Evolutionary conservation across 2,329 filamentous ascomycete species (phyloP).

Genomic region (Teratosphaeria viscida): DNA sequence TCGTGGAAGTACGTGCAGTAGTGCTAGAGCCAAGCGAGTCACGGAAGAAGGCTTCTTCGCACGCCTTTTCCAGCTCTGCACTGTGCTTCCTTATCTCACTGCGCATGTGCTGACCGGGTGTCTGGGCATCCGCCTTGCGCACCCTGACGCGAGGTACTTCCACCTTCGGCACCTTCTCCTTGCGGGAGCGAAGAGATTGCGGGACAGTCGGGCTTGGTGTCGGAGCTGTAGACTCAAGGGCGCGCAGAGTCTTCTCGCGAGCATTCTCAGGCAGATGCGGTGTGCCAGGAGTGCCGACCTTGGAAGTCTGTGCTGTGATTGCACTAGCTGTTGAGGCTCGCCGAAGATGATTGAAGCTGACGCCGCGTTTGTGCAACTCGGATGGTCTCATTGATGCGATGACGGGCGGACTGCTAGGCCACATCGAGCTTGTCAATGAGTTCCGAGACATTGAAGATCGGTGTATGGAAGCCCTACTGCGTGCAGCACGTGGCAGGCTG

Average conservation of each 20-base stretch:
- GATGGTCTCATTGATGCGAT: slow-evolving; percentile 36
- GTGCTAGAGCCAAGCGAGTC: slow-evolving; percentile 45
- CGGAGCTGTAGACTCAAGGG: slow-evolving; percentile 9
- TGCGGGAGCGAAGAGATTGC: slow-evolving; percentile 24
- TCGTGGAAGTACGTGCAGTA: slow-evolving; percentile 30
- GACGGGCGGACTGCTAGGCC: slow-evolving; percentile 39
- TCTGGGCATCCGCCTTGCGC: slow-evolving; percentile 32
- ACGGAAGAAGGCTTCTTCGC: slow-evolving; percentile 84
- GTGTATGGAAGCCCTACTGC: slow-evolving; percentile 24
- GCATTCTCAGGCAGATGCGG: slow-evolving; percentile 16
- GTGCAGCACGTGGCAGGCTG: slow-evolving; percentile 20
- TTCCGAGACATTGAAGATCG: slow-evolving; percentile 27
- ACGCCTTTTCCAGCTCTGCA: slow-evolving; percentile 74
- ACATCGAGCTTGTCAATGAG: slow-evolving; percentile 37
- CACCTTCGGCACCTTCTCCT: slow-evolving; percentile 21
- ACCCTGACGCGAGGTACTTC: slow-evolving; percentile 23
- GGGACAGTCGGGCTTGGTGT: slow-evolving; percentile 23
- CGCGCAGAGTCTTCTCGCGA: slow-evolving; percentile 12
- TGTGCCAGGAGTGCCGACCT: slow-evolving; percentile 14
- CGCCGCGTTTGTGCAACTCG: slow-evolving; percentile 47
- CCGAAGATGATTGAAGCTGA: slow-evolving; percentile 52
- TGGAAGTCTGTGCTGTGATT: slow-evolving; percentile 24
- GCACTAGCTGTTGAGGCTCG: slow-evolving; percentile 33
- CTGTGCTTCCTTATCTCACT: slow-evolving; percentile 79
- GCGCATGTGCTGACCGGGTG: slow-evolving; percentile 44